Conservation (phyloP, 495 filamentous ascomycete genomes). For the Pyrenopolyporus hunteri region DNA sequence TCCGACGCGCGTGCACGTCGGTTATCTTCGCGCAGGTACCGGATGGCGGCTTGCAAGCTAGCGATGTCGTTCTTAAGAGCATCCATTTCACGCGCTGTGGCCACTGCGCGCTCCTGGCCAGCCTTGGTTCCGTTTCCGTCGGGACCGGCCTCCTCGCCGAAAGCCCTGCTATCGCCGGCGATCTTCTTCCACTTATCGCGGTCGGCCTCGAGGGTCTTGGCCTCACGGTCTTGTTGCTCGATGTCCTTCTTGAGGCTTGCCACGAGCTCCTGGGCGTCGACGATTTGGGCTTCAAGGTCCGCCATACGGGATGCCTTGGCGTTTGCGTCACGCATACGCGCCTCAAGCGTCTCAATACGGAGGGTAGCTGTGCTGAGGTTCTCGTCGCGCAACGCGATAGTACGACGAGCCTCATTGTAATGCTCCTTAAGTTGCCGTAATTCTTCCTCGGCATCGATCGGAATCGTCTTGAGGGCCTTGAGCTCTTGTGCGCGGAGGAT, state of each 20-base stretch:
- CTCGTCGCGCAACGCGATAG: constrained; percentile 68
- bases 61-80: constrained; percentile 71
- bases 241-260: constrained; percentile 69
- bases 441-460: constrained; percentile 80
- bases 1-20: constrained; percentile 67
- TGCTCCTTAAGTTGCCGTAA: constrained; percentile 77
- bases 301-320: constrained; percentile 69
- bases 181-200: constrained; percentile 78
- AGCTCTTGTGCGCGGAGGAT: constrained; percentile 79
- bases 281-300: constrained; percentile 66
- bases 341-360: constrained; percentile 91
- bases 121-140: constrained; percentile 54
- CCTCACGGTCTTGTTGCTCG: constrained; percentile 63
- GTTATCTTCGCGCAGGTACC: constrained; percentile 79
- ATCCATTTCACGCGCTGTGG: constrained; percentile 77
- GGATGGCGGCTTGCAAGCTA: constrained; percentile 74
- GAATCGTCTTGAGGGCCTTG: constrained; percentile 75
- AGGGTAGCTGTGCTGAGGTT: constrained; percentile 75
- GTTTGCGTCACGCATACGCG: constrained; percentile 75
- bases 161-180: constrained; percentile 67
- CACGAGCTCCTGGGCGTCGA: constrained; percentile 59
- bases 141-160: constrained; percentile 53
- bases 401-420: constrained; percentile 66
- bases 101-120: constrained; percentile 64
- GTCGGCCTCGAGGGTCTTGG: constrained; percentile 63